Evolutionary conservation across 2,329 filamentous ascomycete genomes (phyloP), one percentile per base, ranked within the genome.

Genomic region (Dichotomopilus funicola): DNA sequence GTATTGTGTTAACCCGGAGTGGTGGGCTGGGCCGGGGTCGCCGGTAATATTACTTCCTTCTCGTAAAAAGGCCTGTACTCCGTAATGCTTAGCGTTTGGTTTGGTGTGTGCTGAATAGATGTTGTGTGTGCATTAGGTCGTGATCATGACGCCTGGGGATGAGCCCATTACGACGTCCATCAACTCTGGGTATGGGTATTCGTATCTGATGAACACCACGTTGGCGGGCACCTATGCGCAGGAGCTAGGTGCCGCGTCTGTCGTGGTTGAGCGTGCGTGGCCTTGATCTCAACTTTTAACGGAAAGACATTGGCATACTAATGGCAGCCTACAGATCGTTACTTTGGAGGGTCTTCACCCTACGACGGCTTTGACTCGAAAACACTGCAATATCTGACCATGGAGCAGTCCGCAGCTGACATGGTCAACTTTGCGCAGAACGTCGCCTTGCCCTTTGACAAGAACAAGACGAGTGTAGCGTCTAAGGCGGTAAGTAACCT

Each of bases 391-490:
- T 61, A 60, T 33, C 61, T 63, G 49, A 62, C 56, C 41, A 58
- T 60, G 53, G 59, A 62, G 19, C 59, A 63, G 40, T 50, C 62
- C 1, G 62, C 61, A 1, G 54, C 57, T 1, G 61, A 64, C 12
- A 53, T 62, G 5, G 61, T 59, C 37, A 61, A 61, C 55, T 64
- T 64, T 51, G 62, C 61, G 2, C 50, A 62, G 53, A 63, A 60
- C 12, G 53, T 61, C 7, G 45, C 35, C 1, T 61, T 64, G 13
- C 58, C 56, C 0, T 62, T 60, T 8, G 61, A 61, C 53, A 45
- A 45, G 4, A 40, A 55, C 8, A 34, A 55, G 45, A 59, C 56
- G 2, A 62, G 61, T 27, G 57, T 59, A 9, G 53, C 62, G 0
- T 49, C 59, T 6, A 58, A 57, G 38, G 52, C 54, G 4, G 61